Evolutionary conservation across 2,329 filamentous ascomycete species (phyloP), one percentile per base, ranked within the genome.

Genomic region (Penicillium corylophilum): DNA sequence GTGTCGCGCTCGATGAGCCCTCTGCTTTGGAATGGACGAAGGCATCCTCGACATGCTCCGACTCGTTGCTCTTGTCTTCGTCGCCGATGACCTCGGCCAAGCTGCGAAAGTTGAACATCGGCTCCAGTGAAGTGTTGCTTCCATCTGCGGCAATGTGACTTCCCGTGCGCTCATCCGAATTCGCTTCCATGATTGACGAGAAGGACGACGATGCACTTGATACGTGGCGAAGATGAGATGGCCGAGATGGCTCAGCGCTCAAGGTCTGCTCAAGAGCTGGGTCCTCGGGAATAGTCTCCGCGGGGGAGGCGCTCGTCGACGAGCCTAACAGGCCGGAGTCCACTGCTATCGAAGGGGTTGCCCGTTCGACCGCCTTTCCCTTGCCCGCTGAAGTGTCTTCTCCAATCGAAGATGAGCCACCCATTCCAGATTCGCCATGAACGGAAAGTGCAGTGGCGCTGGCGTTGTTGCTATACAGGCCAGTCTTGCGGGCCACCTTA

Each of bases 101-200:
- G 61, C 90, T 96, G 50, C 85, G 81, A 67, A 96, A 96, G 70
- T 96, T 96, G 72, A 95, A 94, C 82, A 96, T 84, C 3, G 90
- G 84, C 66, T 96, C 92, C 0, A 80, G 75, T 41, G 79, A 79
- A 4, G 77, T 64, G 48, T 76, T 80, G 5, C 72, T 74, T 58
- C 74, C 73, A 13, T 79, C 77, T 4, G 79, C 75, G 1, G 76
- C 77, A 42, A 77, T 80, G 26, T 77, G 81, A 1, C 78, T 75
- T 1, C 79, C 76, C 3, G 62, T 46, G 18, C 65, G 66, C 20
- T 74, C 72, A 2, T 69, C 69, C 1, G 69, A 53, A 10, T 63
- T 65, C 28, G 86, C 89, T 45, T 93, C 90, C 0, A 84, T 78
- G 12, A 86, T 77, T 0, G 90, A 95, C 0, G 91, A 95, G 8